Conservation (phyloP, 2,329 filamentous ascomycete species). For the Graphiopsis chlorocephala region DNA sequence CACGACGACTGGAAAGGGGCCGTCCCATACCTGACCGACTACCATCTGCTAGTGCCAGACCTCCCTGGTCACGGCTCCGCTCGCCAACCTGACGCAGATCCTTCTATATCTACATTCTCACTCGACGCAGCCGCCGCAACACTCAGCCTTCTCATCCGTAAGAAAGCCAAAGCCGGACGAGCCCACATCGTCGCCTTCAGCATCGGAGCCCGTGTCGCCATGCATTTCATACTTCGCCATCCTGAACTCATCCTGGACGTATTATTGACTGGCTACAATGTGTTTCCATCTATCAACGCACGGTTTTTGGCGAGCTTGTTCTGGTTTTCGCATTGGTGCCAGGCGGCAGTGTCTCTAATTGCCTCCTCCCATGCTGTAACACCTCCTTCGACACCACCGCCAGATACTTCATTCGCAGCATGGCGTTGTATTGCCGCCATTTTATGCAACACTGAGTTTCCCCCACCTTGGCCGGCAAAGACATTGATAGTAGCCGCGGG, state of each 20-base stretch:
- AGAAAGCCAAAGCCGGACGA: neutral
- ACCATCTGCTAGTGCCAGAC: neutral
- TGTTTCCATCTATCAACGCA: neutral
- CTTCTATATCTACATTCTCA: neutral
- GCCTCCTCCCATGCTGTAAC: neutral
- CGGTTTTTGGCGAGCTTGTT: neutral
- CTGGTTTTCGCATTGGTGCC: neutral
- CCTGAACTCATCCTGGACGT: neutral
- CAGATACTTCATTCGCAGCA: neutral
- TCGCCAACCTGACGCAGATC: neutral
- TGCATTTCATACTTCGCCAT: neutral
- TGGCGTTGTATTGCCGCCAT: neutral
- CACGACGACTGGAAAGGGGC: neutral
- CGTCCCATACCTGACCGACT: neutral
- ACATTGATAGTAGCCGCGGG: neutral
- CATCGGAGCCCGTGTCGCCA: neutral
- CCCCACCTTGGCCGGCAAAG: neutral
- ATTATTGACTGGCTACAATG: neutral
- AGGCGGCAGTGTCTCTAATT: neutral
- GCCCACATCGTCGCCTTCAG: neutral
- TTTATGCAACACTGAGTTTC: neutral
- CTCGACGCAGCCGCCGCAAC: neutral
- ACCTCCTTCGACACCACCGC: neutral
- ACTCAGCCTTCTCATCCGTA: neutral
- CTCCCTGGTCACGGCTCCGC: neutral